A percentile compares a stretch with the other conserved stretches of the same genome.
phyloP scores from a whole-genome alignment of 441 rosid species.

The Raphanus hybrid region DNA sequence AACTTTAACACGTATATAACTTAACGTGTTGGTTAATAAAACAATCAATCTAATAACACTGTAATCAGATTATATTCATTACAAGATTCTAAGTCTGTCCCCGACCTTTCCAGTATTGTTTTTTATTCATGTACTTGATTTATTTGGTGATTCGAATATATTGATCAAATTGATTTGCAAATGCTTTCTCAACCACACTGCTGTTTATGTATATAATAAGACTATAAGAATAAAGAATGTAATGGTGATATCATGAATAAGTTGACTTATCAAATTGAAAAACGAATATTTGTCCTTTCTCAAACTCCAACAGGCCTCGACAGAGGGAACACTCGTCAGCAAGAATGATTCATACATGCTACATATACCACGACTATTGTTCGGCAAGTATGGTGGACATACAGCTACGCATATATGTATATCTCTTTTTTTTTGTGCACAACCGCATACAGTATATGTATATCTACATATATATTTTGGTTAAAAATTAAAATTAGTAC shows the following conservation, averaged over 20 bases:
- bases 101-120: background rate
- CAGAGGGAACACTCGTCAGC: no score
- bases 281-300: no score
- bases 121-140: background rate
- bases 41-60: background rate
- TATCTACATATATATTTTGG: no score
- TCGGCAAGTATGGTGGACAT: no score
- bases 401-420: background rate
- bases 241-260: no score
- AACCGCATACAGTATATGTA: background rate
- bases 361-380: background rate
- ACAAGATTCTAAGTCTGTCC: no score
- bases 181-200: background rate
- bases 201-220: background rate
- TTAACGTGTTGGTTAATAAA: background rate
- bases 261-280: no score
- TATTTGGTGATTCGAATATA: background rate
- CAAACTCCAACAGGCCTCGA: no score
- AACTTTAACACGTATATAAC: no score
- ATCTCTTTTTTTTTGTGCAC: no score
- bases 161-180: slow-evolving; percentile 3
- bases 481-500: background rate
- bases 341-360: background rate
- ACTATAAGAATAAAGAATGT: background rate
- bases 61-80: background rate